Conservation (phyloP, 176 grass and related monocot species). For the Panicum miliaceum region DNA sequence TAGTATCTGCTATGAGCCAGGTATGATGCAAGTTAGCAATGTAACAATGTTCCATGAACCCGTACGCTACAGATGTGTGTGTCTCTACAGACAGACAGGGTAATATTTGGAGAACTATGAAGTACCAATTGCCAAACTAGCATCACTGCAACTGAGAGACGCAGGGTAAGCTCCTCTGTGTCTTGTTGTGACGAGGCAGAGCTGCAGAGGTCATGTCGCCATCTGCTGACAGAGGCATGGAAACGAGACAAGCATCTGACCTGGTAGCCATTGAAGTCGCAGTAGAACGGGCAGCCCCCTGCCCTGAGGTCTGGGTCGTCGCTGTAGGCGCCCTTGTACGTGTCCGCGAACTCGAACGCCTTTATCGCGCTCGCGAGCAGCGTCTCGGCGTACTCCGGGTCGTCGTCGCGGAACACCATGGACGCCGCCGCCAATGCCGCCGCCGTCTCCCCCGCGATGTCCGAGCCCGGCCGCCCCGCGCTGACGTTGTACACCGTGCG, state of each 20-base stretch:
- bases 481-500: conserved; percentile 92
- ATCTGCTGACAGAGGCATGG: conserved; percentile 2
- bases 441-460: conserved; percentile 87
- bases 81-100: not conserved
- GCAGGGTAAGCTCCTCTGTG: not conserved
- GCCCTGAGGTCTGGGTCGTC: conserved; percentile 73
- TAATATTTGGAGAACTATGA: not conserved
- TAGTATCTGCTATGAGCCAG: not conserved
- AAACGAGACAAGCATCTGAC: conserved; percentile 49
- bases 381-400: conserved; percentile 63
- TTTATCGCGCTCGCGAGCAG: conserved; percentile 60
- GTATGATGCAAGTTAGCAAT: not conserved
- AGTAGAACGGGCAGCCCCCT: conserved; percentile 89
- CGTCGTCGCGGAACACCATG: conserved; percentile 70
- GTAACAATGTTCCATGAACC: not conserved
- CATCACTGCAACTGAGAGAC: not conserved
- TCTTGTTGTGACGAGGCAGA: not conserved
- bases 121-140: not conserved
- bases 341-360: conserved; percentile 85
- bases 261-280: conserved; percentile 93
- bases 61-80: not conserved
- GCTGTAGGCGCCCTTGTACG: conserved; percentile 83
- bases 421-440: conserved; percentile 86
- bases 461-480: conserved; percentile 65
- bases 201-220: not conserved